Conservation (phyloP, 2,329 filamentous ascomycete species). For the Thielaviopsis punctulata region DNA sequence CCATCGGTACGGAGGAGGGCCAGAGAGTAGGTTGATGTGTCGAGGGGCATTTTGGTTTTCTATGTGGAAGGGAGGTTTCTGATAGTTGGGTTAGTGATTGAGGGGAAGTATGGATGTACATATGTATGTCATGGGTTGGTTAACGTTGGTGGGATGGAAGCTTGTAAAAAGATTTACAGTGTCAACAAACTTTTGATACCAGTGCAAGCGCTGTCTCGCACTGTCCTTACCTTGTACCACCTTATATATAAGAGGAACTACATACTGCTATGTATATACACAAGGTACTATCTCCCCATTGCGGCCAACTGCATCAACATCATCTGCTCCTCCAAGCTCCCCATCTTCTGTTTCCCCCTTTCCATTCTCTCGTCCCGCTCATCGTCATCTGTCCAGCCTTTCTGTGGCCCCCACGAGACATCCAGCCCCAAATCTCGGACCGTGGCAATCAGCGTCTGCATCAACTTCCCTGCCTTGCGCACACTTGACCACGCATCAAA, state of each 20-base stretch:
- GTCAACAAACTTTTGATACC: not conserved
- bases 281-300: not conserved
- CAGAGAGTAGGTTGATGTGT: constrained; percentile 80
- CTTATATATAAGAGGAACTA: not conserved
- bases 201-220: not conserved
- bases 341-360: not conserved
- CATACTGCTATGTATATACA: not conserved
- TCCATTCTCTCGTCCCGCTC: constrained; percentile 17
- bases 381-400: constrained; percentile 45
- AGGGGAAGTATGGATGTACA: not conserved
- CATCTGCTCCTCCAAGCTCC: not conserved
- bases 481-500: constrained; percentile 56
- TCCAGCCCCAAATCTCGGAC: constrained; percentile 29
- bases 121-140: not conserved
- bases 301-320: not conserved
- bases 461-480: constrained; percentile 45
- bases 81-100: not conserved
- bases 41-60: constrained; percentile 98
- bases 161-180: not conserved
- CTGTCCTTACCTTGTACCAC: not conserved
- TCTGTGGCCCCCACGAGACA: constrained; percentile 50
- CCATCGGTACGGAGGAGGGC: constrained; percentile 70
- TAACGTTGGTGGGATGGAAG: not conserved
- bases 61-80: not conserved
- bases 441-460: constrained; percentile 40